Conservation (phyloP, 768 basidiomycete species). For the Crepidotus variabilis region DNA sequence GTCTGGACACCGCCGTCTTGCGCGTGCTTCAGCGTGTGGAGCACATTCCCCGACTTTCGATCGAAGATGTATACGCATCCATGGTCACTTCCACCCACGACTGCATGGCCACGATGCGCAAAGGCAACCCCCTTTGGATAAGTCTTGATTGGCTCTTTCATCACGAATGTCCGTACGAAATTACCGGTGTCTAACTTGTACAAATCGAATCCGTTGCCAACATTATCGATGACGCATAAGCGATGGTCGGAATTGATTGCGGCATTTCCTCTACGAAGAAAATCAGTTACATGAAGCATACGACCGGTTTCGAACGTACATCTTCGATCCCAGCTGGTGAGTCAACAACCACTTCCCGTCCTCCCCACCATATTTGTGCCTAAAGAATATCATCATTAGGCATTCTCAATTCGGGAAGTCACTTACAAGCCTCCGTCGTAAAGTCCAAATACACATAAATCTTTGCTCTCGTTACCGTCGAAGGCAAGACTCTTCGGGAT, state of each 20-base stretch:
- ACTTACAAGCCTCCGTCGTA: constrained; percentile 10
- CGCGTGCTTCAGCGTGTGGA: constrained; percentile 10
- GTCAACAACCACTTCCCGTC: constrained; percentile 5
- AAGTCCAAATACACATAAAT: constrained; percentile 8
- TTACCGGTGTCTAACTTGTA: constrained; percentile 14
- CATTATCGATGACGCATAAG: constrained; percentile 17
- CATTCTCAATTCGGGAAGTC: background rate
- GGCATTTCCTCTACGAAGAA: constrained; percentile 10
- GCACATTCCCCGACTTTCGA: constrained; percentile 10
- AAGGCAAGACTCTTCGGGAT: constrained; percentile 5
- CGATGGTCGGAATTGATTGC: constrained; percentile 6
- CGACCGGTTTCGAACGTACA: constrained; percentile 1
- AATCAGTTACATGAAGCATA: background rate
- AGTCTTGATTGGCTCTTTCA: constrained; percentile 8
- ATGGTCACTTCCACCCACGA: constrained; percentile 21
- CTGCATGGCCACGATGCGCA: constrained; percentile 2
- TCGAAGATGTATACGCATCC: constrained; percentile 18
- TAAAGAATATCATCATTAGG: background rate
- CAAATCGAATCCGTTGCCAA: constrained; percentile 15
- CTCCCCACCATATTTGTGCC: constrained; percentile 3
- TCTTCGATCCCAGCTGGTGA: constrained; percentile 5
- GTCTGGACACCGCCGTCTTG: constrained; percentile 9
- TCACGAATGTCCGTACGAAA: constrained; percentile 9
- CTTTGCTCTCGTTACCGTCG: constrained; percentile 1
- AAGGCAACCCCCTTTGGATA: constrained; percentile 17